Conservation (phyloP, 2,329 filamentous ascomycete species). For the Exophiala viscosa region DNA sequence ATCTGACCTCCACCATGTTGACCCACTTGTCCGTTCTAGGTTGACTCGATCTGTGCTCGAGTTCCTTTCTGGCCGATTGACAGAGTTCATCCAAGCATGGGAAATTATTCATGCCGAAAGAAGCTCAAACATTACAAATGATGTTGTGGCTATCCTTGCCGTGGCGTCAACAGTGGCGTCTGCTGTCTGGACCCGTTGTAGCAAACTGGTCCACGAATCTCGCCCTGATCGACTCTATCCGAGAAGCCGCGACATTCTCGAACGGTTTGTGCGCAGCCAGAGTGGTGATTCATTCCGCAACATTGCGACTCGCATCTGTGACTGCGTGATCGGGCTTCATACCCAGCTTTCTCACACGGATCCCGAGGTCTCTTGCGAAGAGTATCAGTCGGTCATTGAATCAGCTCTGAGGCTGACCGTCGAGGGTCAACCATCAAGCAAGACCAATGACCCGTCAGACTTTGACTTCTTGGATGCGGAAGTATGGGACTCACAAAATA, state of each 20-base stretch:
- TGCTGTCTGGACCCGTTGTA: conserved; percentile 8
- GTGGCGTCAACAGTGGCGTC: conserved; percentile 11
- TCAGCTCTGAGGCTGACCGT: conserved; percentile 9
- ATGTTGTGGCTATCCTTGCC: conserved; percentile 34
- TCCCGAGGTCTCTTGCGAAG: background rate
- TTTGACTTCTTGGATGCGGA: conserved; percentile 14
- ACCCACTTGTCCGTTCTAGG: conserved; percentile 20
- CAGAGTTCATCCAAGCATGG: conserved; percentile 45
- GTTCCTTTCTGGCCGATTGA: conserved; percentile 44
- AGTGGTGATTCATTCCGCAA: background rate
- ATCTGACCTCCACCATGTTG: conserved; percentile 6
- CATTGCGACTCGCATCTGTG: conserved; percentile 13
- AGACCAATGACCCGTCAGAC: conserved; percentile 1
- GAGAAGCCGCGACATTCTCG: conserved; percentile 6
- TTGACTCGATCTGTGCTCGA: conserved; percentile 41
- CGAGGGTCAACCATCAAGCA: background rate
- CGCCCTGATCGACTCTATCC: background rate
- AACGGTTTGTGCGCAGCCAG: conserved; percentile 7
- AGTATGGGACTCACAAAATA: conserved; percentile 9
- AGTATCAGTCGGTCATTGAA: conserved; percentile 14
- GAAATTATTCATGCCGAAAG: conserved; percentile 40
- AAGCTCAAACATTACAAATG: conserved; percentile 45
- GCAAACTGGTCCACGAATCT: background rate
- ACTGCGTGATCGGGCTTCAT: conserved; percentile 5
- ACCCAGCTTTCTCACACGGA: conserved; percentile 3